Percentiles rank a stretch among this genome's conserved stretches.
Conservation (phyloP, 371 early-diverging fungal species). For the Saksenaea oblongispora region DNA sequence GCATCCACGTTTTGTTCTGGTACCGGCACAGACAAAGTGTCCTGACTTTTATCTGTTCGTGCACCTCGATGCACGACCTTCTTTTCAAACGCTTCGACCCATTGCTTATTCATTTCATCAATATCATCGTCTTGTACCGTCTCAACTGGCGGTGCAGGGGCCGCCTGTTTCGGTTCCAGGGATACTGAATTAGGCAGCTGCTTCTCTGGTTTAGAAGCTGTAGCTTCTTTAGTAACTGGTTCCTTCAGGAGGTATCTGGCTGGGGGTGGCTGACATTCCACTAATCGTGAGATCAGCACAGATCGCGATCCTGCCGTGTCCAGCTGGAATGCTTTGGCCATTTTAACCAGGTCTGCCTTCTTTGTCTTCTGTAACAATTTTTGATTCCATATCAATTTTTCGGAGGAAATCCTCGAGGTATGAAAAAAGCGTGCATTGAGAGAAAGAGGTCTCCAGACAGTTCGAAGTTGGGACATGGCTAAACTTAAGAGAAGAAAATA, state of each 20-base stretch:
- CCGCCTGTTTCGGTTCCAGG: background rate
- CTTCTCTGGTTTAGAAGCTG: background rate
- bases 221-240: background rate
- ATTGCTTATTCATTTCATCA: slow-evolving; percentile 18
- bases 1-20: background rate
- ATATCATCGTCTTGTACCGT: background rate
- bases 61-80: slow-evolving; percentile 23
- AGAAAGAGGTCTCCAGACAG: background rate
- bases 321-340: background rate
- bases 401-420: background rate
- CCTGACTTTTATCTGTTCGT: slow-evolving; percentile 2
- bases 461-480: background rate
- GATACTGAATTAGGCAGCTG: background rate
- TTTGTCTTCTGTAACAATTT: background rate
- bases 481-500: background rate
- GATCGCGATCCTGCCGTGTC: background rate
- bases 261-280: background rate
- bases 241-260: background rate
- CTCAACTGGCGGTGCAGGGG: background rate
- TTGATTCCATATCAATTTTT: background rate
- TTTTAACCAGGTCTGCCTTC: background rate
- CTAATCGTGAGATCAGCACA: background rate
- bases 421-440: background rate
- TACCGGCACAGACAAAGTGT: background rate
- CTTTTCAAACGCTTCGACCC: slow-evolving; percentile 37